Conservation (phyloP, 2,329 filamentous ascomycete species). For the Eutypella sp. region DNA sequence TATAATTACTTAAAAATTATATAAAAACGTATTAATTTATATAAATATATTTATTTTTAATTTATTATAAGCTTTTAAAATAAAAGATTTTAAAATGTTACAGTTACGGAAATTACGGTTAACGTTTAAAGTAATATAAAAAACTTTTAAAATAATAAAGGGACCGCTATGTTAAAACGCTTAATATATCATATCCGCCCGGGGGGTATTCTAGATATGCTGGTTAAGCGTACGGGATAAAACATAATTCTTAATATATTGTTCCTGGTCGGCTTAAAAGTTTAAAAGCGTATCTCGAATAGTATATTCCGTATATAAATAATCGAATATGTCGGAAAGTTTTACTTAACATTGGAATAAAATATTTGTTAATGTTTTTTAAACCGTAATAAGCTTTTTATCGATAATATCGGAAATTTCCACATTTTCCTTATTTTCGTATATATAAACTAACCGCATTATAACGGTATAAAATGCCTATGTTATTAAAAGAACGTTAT, state of each 20-base stretch:
- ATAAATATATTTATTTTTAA: constrained; percentile 2
- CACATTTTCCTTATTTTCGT: not conserved
- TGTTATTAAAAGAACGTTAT: no score
- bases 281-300: not conserved
- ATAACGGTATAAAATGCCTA: not conserved
- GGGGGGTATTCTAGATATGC: not conserved
- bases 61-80: constrained; percentile 1
- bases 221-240: constrained; percentile 2
- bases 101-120: constrained; percentile 5
- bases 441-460: not conserved
- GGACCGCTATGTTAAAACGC: constrained; percentile 3
- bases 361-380: not conserved
- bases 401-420: not conserved
- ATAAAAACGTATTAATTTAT: constrained; percentile 3
- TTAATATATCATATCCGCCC: constrained; percentile 1
- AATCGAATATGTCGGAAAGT: not conserved
- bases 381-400: not conserved
- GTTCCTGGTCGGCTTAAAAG: constrained; percentile 1
- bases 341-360: not conserved
- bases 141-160: constrained; percentile 2
- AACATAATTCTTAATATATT: constrained; percentile 1
- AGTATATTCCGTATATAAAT: not conserved
- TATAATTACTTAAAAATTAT: not conserved
- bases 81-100: constrained; percentile 5
- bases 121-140: constrained; percentile 6